Conservation (phyloP, 1,284 basidiomycete species). For the Dichomitus squalens region DNA sequence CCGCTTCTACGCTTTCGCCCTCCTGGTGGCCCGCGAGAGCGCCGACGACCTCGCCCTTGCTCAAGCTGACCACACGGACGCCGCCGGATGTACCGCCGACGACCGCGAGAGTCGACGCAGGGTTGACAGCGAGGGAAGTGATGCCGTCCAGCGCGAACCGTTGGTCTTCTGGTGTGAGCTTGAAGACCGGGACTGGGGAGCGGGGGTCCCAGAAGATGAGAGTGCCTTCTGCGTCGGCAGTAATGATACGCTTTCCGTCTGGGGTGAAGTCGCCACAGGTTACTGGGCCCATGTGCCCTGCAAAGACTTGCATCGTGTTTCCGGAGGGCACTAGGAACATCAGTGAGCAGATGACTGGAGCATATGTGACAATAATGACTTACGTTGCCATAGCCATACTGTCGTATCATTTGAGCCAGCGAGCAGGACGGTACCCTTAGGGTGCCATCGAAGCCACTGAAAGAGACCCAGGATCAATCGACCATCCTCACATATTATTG, state of each 20-base stretch:
- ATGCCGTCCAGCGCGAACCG: constrained; percentile 82
- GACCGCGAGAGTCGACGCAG: constrained; percentile 84
- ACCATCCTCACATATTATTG: not conserved
- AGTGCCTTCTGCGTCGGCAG: constrained; percentile 83
- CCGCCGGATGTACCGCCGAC: constrained; percentile 86
- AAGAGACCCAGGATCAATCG: not conserved
- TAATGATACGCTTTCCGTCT: constrained; percentile 89
- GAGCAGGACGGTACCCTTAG: constrained; percentile 86
- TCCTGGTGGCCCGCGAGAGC: constrained; percentile 85
- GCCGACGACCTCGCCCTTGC: constrained; percentile 83
- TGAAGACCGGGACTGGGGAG: constrained; percentile 76
- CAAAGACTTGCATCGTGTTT: constrained; percentile 94
- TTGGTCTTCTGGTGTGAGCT: constrained; percentile 74
- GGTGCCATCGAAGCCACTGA: constrained; percentile 96
- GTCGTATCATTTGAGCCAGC: constrained; percentile 94
- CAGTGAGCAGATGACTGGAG: constrained; percentile 1
- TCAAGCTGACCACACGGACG: constrained; percentile 84
- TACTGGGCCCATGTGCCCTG: constrained; percentile 85
- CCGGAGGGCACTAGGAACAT: constrained; percentile 81
- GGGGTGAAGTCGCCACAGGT: constrained; percentile 93
- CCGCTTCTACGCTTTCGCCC: constrained; percentile 89
- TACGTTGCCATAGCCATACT: constrained; percentile 98
- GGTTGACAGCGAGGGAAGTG: constrained; percentile 85
- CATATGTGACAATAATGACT: constrained; percentile 25
- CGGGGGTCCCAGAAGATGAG: constrained; percentile 95